Evolutionary conservation across 495 filamentous ascomycete species (phyloP), one percentile per base, ranked within the genome.

Genomic region (Penicillium goetzii): DNA sequence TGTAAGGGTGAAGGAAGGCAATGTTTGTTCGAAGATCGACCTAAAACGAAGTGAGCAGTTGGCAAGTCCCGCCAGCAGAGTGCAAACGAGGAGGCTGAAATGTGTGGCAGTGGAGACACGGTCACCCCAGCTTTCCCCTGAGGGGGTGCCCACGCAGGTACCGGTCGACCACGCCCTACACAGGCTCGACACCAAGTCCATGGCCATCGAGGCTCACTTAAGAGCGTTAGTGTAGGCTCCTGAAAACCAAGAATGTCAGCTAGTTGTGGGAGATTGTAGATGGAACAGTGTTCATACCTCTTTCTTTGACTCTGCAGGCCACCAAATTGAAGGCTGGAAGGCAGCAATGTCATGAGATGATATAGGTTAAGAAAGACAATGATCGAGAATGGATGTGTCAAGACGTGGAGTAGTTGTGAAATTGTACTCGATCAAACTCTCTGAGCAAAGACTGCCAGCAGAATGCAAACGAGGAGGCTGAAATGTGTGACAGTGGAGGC

Each of bases 191-290:
- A 21, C 9, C 36, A 40, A 40, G 36, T 40, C 36, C 14, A 32
- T 32, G 30, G 11, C 25, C 10, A 25, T 23, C 19, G 21, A 47
- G 43, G 43, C 21, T 47, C 43, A 47, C 43, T 47, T 21, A 47
- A 47, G 43, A 47, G 19, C 21, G 21, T 47, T 47, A 47, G 21
- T 47, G 43, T 47, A 47, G 43, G 43, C 43, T 47, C 43, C 43
- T 47, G 43, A 3, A 32, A 32, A n/a, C n/a, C n/a, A 40, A 40
- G 36, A 40, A 1, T 40, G 36, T 40, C 14, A 40, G 36, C 5
- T 8, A 8, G 40, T 43, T 19, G 17, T 43, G 17, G 17, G 14
- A 19, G n/a, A n/a, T n/a, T 43, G 40, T 43, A n/a, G 40, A 19
- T 19, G 17, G 17, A 43, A 43, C 40, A n/a, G 40, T 43, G 40